These are phyloP conservation scores for Naganishia sp. DNA, from an alignment of 1,284 basidiomycete species.

Conservation along the genomic window DNA sequence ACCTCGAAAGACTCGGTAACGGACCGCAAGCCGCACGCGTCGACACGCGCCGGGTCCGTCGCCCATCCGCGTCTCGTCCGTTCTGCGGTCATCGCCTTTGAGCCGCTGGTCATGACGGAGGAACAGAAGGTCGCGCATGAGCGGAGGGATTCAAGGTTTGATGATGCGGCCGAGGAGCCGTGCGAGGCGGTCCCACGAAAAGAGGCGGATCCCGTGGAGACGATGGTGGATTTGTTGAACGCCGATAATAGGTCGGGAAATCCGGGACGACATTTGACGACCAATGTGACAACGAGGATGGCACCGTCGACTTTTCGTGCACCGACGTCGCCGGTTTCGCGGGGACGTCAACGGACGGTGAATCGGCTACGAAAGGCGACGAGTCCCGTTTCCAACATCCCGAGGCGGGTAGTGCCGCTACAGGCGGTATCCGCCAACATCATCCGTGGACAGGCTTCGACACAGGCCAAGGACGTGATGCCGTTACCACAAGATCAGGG, in stretches of 20 bases:
- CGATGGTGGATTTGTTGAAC: too few species aligned
- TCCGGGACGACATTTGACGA: too few species aligned
- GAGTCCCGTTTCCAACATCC: background rate
- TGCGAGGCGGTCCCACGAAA: too few species aligned
- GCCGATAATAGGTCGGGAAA: too few species aligned
- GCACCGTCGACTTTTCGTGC: too few species aligned
- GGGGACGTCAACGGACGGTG: background rate
- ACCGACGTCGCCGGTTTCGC: too few species aligned
- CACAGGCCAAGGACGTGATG: too few species aligned
- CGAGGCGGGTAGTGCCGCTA: background rate
- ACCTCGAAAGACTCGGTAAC: background rate
- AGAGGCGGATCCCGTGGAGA: background rate
- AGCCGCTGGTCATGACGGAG: too few species aligned
- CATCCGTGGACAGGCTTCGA: too few species aligned
- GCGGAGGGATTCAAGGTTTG: conserved; percentile 16
- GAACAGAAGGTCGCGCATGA: background rate
- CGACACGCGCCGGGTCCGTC: background rate
- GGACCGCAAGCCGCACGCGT: background rate
- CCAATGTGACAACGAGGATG: background rate
- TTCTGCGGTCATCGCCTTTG: too few species aligned
- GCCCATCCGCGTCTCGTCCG: too few species aligned
- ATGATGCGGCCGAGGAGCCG: conserved; percentile 12
- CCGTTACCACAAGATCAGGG: too few species aligned
- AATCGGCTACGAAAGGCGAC: conserved; percentile 13
- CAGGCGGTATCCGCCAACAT: background rate